Conservation (phyloP, 2,329 filamentous ascomycete genomes). For the Aspergillus fumigatiaffinis region DNA sequence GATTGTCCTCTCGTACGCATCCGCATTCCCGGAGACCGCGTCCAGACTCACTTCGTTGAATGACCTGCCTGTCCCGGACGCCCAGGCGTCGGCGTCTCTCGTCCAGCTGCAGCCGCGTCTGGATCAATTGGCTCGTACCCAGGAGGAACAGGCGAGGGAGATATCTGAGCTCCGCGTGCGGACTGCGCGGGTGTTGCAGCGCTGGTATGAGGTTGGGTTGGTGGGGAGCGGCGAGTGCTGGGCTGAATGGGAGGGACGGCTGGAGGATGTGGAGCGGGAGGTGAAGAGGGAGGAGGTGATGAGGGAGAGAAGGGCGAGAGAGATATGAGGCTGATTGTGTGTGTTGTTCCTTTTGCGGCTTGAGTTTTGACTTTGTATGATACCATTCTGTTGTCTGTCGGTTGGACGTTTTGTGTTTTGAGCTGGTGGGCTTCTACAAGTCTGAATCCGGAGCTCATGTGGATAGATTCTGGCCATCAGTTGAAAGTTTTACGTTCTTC, state of each 20-base stretch:
- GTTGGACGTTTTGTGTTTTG: background rate
- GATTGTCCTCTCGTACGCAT: conserved; percentile 43
- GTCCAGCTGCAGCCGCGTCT: conserved; percentile 42
- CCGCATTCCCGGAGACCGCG: conserved; percentile 45
- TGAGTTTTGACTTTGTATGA: background rate
- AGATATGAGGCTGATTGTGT: conserved; percentile 26
- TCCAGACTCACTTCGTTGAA: conserved; percentile 47
- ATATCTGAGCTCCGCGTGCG: conserved; percentile 41
- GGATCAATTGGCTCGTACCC: conserved; percentile 31
- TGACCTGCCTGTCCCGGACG: conserved; percentile 44
- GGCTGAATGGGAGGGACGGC: conserved; percentile 65
- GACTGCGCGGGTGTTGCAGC: conserved; percentile 51
- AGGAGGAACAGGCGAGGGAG: conserved; percentile 37
- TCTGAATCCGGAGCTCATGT: too few species aligned
- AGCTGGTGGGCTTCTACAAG: background rate
- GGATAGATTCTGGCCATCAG: too few species aligned
- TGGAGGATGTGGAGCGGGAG: conserved; percentile 62
- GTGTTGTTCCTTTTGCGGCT: background rate
- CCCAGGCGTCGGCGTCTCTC: conserved; percentile 38
- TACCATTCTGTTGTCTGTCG: background rate
- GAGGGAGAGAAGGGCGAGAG: conserved; percentile 52
- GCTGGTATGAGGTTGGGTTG: conserved; percentile 72
- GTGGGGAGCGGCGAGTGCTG: conserved; percentile 65
- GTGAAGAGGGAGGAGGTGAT: conserved; percentile 61
- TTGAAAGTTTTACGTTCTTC: too few species aligned